Evolutionary conservation across 495 filamentous ascomycete genomes (phyloP).

Genomic region (Jackrogersella minutella): DNA sequence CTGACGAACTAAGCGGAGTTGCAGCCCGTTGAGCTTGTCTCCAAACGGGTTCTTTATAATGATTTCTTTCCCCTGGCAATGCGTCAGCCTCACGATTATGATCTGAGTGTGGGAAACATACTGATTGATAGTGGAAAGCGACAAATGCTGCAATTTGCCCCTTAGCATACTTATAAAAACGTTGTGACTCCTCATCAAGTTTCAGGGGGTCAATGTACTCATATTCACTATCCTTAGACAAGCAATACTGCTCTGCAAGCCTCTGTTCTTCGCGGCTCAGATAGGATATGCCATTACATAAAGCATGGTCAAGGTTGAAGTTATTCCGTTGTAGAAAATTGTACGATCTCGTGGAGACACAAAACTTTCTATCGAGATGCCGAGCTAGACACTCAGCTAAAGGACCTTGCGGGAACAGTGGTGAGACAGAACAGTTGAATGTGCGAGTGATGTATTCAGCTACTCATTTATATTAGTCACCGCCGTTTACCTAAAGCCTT

Average conservation of each 20-base stretch:
- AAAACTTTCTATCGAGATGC: conserved; percentile 46
- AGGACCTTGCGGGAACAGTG: conserved; percentile 46
- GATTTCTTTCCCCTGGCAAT: conserved; percentile 1
- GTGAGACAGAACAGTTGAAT: conserved; percentile 74
- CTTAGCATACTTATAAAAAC: conserved; percentile 62
- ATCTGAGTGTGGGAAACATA: background rate
- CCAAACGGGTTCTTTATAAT: conserved; percentile 17
- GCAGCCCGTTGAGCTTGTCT: conserved; percentile 47
- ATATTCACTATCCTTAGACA: conserved; percentile 47
- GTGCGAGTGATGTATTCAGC: conserved; percentile 55
- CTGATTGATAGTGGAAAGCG: background rate
- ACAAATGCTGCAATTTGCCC: conserved; percentile 58
- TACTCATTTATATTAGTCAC: conserved; percentile 25
- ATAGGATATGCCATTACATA: conserved; percentile 70
- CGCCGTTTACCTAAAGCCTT: background rate
- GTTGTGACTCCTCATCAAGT: conserved; percentile 62
- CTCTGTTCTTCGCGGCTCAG: conserved; percentile 71
- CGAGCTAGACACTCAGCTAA: conserved; percentile 9
- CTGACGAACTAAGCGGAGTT: conserved; percentile 74
- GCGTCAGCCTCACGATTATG: conserved; percentile 4
- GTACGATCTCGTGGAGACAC: conserved; percentile 57
- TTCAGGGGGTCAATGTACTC: conserved; percentile 59
- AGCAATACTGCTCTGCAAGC: conserved; percentile 48
- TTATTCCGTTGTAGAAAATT: conserved; percentile 68
- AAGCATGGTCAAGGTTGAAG: conserved; percentile 68